A percentile compares a stretch with the other conserved stretches of the same genome.
Evolutionary conservation across 1,139 yeast species (phyloP).

Genomic region (Williopsis jadinii): DNA sequence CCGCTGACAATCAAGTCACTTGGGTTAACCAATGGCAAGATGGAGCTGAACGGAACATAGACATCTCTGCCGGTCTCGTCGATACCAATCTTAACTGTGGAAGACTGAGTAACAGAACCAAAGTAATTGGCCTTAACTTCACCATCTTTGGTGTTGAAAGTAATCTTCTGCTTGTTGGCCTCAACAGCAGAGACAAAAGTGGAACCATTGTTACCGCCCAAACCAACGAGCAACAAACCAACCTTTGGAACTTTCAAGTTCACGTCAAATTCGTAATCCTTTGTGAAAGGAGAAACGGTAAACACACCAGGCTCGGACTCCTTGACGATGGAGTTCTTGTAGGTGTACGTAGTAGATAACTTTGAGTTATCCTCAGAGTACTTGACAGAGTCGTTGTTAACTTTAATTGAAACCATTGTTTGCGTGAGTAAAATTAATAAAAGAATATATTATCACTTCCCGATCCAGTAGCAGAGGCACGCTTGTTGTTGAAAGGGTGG

Average conservation of each 20-base stretch:
- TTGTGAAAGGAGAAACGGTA: conserved; percentile 63
- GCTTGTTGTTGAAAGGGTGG: conserved; percentile 23
- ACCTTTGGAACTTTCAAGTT: conserved; percentile 79
- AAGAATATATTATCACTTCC: conserved; percentile 14
- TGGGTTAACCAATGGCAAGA: conserved; percentile 85
- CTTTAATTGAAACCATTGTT: conserved; percentile 26
- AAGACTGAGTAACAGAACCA: conserved; percentile 94
- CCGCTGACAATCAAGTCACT: conserved; percentile 89
- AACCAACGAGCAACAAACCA: conserved; percentile 86
- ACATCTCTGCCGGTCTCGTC: conserved; percentile 79
- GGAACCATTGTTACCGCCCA: conserved; percentile 96
- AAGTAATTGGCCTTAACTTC: conserved; percentile 76
- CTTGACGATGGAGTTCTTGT: conserved; percentile 58
- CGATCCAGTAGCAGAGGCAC: conserved; percentile 17
- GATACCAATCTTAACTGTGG: conserved; percentile 86
- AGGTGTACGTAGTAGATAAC: conserved; percentile 64
- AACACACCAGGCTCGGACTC: conserved; percentile 45
- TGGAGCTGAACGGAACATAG: conserved; percentile 85
- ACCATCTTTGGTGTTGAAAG: conserved; percentile 82
- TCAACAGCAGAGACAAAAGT: conserved; percentile 80
- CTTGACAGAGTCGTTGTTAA: conserved; percentile 60
- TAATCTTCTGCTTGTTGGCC: conserved; percentile 75
- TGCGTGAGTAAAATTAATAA: conserved; percentile 11
- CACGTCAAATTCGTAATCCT: conserved; percentile 79
- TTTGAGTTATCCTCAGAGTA: conserved; percentile 51